phyloP scores from a whole-genome alignment of 2,329 filamentous ascomycete species.

The Neonectria magnoliae region DNA sequence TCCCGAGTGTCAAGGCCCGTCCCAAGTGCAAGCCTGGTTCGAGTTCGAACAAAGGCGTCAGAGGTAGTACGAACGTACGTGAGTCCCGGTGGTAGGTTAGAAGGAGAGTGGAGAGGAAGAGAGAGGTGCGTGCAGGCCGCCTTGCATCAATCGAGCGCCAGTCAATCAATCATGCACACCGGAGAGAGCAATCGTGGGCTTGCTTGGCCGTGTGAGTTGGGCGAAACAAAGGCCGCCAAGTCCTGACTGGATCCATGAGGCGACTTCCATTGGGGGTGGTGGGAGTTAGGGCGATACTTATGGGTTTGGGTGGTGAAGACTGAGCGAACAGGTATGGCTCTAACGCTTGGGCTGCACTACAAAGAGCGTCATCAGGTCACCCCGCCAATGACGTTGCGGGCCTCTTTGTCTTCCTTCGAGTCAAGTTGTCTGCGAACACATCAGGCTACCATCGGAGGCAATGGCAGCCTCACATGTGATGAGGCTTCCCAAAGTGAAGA shows the following conservation, averaged over 20 bases:
- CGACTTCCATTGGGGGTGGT: not conserved
- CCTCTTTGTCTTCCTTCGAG: conserved; percentile 13
- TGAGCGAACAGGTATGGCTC: not conserved
- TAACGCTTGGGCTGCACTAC: conserved; percentile 2
- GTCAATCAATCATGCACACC: conserved; percentile 19
- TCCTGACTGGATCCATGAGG: conserved; percentile 5
- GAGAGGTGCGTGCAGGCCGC: conserved; percentile 18
- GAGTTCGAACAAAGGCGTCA: conserved; percentile 17
- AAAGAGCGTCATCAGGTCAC: conserved; percentile 36
- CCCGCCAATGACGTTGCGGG: conserved; percentile 45
- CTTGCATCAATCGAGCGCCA: conserved; percentile 24
- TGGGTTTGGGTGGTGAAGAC: rapidly evolving
- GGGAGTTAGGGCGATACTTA: conserved; percentile 8
- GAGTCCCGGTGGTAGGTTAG: not conserved
- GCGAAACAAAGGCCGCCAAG: conserved; percentile 2
- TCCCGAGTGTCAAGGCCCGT: conserved; percentile 7
- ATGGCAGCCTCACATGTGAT: not conserved
- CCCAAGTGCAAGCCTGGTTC: conserved; percentile 6
- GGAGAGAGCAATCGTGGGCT: not conserved
- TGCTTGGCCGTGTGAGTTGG: not conserved
- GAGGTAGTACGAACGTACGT: not conserved
- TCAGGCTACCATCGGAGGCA: not conserved
- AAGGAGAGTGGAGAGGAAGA: conserved; percentile 17
- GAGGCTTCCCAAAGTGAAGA: not conserved
- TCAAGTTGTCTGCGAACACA: too few relatives aligned